A percentile compares a stretch with the other conserved stretches of the same genome.
These are phyloP conservation scores for Cadophora gregata DNA, from an alignment of 2,329 filamentous ascomycete genomes.

Conservation along the genomic window DNA sequence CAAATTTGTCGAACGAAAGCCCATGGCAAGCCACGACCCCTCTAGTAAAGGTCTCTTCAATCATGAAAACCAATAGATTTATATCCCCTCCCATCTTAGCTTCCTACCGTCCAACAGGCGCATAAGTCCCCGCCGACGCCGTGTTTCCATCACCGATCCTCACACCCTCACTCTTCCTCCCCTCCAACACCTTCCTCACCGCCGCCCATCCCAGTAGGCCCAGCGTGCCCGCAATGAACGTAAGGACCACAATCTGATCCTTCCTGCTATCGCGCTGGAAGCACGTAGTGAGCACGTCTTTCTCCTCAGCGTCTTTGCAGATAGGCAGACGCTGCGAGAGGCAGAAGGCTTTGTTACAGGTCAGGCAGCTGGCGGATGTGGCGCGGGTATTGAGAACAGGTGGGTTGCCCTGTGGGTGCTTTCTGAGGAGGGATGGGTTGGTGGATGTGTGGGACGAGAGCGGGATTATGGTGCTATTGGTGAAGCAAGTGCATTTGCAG, in stretches of 20 bases:
- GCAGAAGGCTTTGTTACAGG: slow-evolving; percentile 71
- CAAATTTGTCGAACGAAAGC: neutral
- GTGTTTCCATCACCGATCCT: slow-evolving; percentile 32
- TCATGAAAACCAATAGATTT: too few relatives aligned
- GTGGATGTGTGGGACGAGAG: slow-evolving; percentile 49
- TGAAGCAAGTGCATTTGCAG: slow-evolving; percentile 75
- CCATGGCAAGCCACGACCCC: neutral
- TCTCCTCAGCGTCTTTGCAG: slow-evolving; percentile 66
- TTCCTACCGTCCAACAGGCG: slow-evolving; percentile 33
- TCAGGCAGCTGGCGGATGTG: slow-evolving; percentile 57
- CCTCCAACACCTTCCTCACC: slow-evolving; percentile 55
- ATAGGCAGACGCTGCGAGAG: slow-evolving; percentile 64
- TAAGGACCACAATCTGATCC: slow-evolving; percentile 70
- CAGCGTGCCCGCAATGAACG: slow-evolving; percentile 63
- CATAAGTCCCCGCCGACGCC: slow-evolving; percentile 35
- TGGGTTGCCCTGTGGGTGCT: slow-evolving; percentile 17
- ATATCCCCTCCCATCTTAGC: slow-evolving; percentile 14
- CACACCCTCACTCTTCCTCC: slow-evolving; percentile 43
- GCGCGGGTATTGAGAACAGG: slow-evolving; percentile 37
- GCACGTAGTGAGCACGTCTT: slow-evolving; percentile 66
- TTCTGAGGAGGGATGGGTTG: slow-evolving; percentile 23
- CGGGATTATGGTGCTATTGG: slow-evolving; percentile 71
- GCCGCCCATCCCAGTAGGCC: slow-evolving; percentile 66
- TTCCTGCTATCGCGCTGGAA: slow-evolving; percentile 72
- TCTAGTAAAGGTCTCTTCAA: too few relatives aligned